These are phyloP conservation scores for Mycena capillaripes DNA, from an alignment of 768 basidiomycete species.

Conservation along the genomic window DNA sequence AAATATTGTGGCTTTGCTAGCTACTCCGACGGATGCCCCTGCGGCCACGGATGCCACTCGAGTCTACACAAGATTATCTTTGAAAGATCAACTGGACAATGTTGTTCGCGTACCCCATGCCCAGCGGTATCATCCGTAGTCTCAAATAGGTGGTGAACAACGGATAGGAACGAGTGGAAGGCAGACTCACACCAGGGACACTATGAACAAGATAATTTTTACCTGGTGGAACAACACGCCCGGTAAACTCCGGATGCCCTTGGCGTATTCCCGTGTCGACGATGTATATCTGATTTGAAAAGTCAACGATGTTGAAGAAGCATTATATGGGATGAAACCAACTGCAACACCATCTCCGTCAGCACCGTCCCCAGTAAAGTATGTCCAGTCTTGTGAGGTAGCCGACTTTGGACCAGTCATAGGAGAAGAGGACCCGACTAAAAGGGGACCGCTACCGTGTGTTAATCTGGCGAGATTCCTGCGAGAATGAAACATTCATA, in stretches of 20 bases:
- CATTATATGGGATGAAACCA: not conserved
- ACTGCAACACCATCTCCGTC: not conserved
- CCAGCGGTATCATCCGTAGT: not conserved
- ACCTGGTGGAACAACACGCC: not conserved
- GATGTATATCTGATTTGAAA: not conserved
- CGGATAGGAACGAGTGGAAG: not conserved
- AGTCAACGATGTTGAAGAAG: not conserved
- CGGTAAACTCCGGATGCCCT: not conserved
- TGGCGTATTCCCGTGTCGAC: not conserved
- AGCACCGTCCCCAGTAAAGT: not conserved
- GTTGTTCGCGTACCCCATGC: not conserved
- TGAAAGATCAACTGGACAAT: not conserved
- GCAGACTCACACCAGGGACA: not conserved
- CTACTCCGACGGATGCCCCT: not conserved
- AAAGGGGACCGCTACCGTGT: no score
- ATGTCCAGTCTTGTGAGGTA: not conserved
- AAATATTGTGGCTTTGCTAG: not conserved
- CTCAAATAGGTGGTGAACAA: not conserved
- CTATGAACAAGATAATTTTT: not conserved
- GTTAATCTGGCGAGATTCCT: slow-evolving; percentile 2
- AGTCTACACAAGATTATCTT: not conserved
- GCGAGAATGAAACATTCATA: not conserved
- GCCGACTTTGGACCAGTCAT: not conserved
- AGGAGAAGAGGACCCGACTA: no score
- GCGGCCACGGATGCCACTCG: not conserved